Evolutionary conservation across 192 early-diverging fungal species (phyloP).

Genomic region (Allomyces javanicus): DNA sequence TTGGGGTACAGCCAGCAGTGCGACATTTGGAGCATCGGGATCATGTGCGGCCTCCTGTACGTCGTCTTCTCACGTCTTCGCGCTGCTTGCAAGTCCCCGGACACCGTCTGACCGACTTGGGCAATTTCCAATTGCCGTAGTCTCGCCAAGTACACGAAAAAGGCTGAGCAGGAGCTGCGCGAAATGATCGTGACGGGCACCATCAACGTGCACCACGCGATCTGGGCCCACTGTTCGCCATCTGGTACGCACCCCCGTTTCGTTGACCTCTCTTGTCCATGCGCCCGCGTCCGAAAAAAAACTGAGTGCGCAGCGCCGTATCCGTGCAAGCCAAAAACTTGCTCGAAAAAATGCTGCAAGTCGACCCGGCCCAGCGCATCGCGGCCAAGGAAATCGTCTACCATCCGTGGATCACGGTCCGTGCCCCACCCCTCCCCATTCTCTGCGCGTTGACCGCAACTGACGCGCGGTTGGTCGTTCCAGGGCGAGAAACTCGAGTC

Average conservation of each 20-base stretch:
- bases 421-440: background rate
- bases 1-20: slow-evolving; percentile 27
- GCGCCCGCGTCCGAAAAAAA: slow-evolving; percentile 5
- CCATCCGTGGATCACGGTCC: slow-evolving; percentile 27
- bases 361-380: slow-evolving; percentile 29
- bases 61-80: background rate
- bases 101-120: background rate
- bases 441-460: too few relatives aligned
- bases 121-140: slow-evolving; percentile 3
- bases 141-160: slow-evolving; percentile 17
- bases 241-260: slow-evolving; percentile 2
- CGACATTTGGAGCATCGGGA: slow-evolving; percentile 34
- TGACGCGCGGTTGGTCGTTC: background rate
- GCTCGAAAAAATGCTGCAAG: slow-evolving; percentile 16
- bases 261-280: background rate
- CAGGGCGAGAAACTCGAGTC: background rate
- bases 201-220: slow-evolving; percentile 19
- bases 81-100: background rate
- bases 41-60: slow-evolving; percentile 28
- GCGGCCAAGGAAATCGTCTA: slow-evolving; percentile 21
- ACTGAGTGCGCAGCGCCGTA: background rate
- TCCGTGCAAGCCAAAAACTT: slow-evolving; percentile 13
- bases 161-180: slow-evolving; percentile 13
- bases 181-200: slow-evolving; percentile 18
- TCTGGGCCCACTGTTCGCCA: slow-evolving; percentile 10